Percentiles rank a stretch among this genome's conserved stretches.
phyloP scores from a whole-genome alignment of 345 rosid genomes.

The Chamaenerion angustifolium region DNA sequence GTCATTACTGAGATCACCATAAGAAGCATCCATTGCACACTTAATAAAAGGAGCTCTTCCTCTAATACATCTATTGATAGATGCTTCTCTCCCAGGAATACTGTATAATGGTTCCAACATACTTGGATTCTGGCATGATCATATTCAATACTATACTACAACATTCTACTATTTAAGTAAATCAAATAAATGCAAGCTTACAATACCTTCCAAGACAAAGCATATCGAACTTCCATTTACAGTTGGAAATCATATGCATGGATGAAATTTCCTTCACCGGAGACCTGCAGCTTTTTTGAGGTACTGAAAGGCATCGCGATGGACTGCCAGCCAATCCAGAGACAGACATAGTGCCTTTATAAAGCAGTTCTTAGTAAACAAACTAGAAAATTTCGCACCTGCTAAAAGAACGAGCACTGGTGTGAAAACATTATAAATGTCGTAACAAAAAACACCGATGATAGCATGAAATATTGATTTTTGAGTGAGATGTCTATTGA shows the following conservation, averaged over 20 bases:
- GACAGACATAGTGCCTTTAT: slow-evolving; percentile 29
- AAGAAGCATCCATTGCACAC: slow-evolving; percentile 73
- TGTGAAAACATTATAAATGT: too few relatives aligned
- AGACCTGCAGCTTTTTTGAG: slow-evolving; percentile 15
- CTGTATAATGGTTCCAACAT: background rate
- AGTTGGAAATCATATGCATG: slow-evolving; percentile 14
- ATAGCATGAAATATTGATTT: too few relatives aligned
- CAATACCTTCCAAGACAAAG: slow-evolving; percentile 32
- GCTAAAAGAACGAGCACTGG: background rate
- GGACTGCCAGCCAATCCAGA: slow-evolving; percentile 50
- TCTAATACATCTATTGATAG: slow-evolving; percentile 16
- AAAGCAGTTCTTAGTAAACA: background rate
- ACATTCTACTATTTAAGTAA: background rate
- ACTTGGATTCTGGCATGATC: background rate
- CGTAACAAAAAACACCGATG: too few relatives aligned
- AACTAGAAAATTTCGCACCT: background rate
- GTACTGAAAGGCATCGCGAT: slow-evolving; percentile 31
- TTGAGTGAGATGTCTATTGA: too few relatives aligned
- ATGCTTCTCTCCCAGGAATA: slow-evolving; percentile 8
- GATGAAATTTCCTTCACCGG: slow-evolving; percentile 18
- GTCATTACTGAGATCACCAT: slow-evolving; percentile 34
- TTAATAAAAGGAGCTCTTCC: slow-evolving; percentile 16
- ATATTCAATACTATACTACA: too few relatives aligned
- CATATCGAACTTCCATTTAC: slow-evolving; percentile 10
- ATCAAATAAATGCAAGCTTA: slow-evolving; percentile 2